Evolutionary conservation across 2,329 filamentous ascomycete species (phyloP).

Genomic region (Dothideomycetidae sp.): DNA sequence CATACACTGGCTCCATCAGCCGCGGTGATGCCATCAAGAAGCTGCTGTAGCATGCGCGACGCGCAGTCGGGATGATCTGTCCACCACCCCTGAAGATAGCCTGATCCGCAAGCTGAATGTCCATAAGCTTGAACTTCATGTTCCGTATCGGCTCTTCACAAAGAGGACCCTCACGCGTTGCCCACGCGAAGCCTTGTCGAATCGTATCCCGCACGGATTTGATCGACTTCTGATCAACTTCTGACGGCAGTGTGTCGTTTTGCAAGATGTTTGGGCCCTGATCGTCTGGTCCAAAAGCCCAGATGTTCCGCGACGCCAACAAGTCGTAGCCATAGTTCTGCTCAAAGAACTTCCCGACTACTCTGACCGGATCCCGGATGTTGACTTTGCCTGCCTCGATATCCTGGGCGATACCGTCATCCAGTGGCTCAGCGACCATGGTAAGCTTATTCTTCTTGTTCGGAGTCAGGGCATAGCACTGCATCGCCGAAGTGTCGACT

Average conservation of each 20-base stretch:
- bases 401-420: slow-evolving; percentile 86
- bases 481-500: slow-evolving; percentile 90
- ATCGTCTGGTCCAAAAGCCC: slow-evolving; percentile 96
- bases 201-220: slow-evolving; percentile 82
- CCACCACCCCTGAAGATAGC: slow-evolving; percentile 91
- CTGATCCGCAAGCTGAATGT: slow-evolving; percentile 72
- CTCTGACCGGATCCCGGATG: slow-evolving; percentile 83
- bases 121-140: slow-evolving; percentile 91
- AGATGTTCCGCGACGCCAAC: slow-evolving; percentile 84
- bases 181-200: slow-evolving; percentile 94
- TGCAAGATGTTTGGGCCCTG: slow-evolving; percentile 89
- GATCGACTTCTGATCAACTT: slow-evolving; percentile 86
- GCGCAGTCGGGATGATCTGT: slow-evolving; percentile 90
- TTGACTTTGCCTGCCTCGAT: slow-evolving; percentile 83
- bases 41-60: slow-evolving; percentile 83
- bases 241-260: slow-evolving; percentile 86
- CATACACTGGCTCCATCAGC: slow-evolving; percentile 92
- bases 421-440: slow-evolving; percentile 92
- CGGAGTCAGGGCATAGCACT: slow-evolving; percentile 92
- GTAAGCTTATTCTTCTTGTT: slow-evolving; percentile 99
- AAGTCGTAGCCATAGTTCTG: slow-evolving; percentile 96
- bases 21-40: slow-evolving; percentile 95
- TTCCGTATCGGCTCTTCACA: slow-evolving; percentile 99
- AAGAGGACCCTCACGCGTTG: slow-evolving; percentile 81
- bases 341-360: slow-evolving; percentile 93